These are phyloP conservation scores for Combretum micranthum DNA, from an alignment of 345 rosid genomes.

Conservation along the genomic window DNA sequence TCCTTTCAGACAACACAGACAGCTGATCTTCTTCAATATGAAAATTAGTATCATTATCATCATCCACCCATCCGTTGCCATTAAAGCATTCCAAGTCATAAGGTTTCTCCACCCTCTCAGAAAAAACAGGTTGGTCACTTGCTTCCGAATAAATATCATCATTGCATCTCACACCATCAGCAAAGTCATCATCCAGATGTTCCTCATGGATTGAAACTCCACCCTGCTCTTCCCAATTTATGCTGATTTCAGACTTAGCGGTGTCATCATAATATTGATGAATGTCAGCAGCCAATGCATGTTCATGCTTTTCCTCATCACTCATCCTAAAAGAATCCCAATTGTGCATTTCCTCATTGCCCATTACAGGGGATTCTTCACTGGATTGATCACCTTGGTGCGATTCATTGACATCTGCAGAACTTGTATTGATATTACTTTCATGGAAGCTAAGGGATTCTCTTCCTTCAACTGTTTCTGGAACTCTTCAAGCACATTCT, in stretches of 20 bases:
- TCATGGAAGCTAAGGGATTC: constrained; percentile 19
- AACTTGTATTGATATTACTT: constrained; percentile 21
- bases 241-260: constrained; percentile 6
- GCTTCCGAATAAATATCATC: not conserved
- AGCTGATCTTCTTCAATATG: constrained; percentile 5
- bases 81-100: not conserved
- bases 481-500: constrained; percentile 24
- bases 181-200: constrained; percentile 9
- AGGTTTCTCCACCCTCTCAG: no score
- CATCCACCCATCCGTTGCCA: not conserved
- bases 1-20: constrained; percentile 1
- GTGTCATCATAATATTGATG: constrained; percentile 8
- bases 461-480: constrained; percentile 29
- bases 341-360: constrained; percentile 25
- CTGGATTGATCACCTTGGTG: no score
- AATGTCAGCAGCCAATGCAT: constrained; percentile 19
- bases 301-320: constrained; percentile 28
- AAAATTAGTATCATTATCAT: not conserved
- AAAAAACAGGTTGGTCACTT: no score
- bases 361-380: constrained; percentile 11
- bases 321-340: constrained; percentile 16
- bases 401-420: constrained; percentile 11
- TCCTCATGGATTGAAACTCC: constrained; percentile 9
- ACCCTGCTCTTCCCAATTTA: constrained; percentile 7
- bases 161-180: constrained; percentile 7